phyloP scores from a whole-genome alignment of 176 grass and related monocot genomes.

The Rhynchospora tenuis region DNA sequence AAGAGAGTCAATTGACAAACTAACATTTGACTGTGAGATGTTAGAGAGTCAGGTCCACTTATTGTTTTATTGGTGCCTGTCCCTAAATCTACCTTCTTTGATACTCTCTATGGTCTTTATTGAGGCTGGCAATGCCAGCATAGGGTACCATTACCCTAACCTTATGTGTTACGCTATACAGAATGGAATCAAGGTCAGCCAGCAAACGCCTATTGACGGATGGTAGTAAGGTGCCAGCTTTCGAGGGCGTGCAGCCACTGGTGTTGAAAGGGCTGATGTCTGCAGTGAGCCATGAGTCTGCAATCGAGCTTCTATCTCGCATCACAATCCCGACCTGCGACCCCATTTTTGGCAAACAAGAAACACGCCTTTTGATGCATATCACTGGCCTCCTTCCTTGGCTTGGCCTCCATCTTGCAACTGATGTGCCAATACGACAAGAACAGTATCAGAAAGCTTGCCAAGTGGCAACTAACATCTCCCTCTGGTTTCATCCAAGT shows the following conservation, averaged over 20 bases:
- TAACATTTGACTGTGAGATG: constrained; percentile 90
- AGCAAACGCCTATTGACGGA: constrained; percentile 50
- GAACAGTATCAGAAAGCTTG: constrained; percentile 83
- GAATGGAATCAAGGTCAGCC: constrained; percentile 21
- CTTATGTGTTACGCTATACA: not conserved
- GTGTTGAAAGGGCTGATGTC: constrained; percentile 95
- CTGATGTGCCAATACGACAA: constrained; percentile 36
- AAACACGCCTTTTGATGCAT: constrained; percentile 94
- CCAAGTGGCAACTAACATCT: constrained; percentile 83
- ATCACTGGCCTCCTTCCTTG: constrained; percentile 90
- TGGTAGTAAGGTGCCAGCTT: constrained; percentile 70
- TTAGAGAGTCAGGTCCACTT: constrained; percentile 81
- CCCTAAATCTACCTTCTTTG: not conserved
- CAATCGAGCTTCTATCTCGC: constrained; percentile 87
- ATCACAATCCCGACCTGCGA: constrained; percentile 84
- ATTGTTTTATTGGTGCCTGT: constrained; percentile 23
- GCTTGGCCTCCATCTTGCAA: constrained; percentile 74
- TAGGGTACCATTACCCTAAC: not conserved
- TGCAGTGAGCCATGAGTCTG: constrained; percentile 73
- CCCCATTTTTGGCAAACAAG: constrained; percentile 85
- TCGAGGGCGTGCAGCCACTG: constrained; percentile 90
- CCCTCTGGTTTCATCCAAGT: constrained; percentile 72
- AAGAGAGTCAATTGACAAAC: constrained; percentile 91
- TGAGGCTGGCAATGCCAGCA: not conserved
- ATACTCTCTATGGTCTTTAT: not conserved